Percentiles rank a stretch among this genome's conserved stretches.
These are phyloP conservation scores for Diaporthe ilicicola DNA, from an alignment of 2,329 filamentous ascomycete species.

Conservation along the genomic window DNA sequence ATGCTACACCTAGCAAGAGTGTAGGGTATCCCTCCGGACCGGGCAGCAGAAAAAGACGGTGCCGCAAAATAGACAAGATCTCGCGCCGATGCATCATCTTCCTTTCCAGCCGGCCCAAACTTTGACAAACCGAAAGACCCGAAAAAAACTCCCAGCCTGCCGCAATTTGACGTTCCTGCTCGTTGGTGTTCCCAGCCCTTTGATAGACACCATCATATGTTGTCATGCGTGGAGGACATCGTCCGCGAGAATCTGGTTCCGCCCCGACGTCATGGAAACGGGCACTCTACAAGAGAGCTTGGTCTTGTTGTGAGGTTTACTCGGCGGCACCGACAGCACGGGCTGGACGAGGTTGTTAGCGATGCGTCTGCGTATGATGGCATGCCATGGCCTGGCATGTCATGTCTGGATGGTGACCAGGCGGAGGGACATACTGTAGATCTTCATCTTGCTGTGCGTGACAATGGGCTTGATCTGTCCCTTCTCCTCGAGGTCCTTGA, in stretches of 20 bases:
- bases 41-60: slow-evolving; percentile 22
- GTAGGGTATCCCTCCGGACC: slow-evolving; percentile 29
- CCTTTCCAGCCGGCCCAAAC: slow-evolving; percentile 35
- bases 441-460: slow-evolving; percentile 95
- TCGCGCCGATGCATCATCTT: slow-evolving; percentile 34
- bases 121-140: slow-evolving; percentile 38
- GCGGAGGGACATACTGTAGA: slow-evolving; percentile 78
- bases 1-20: slow-evolving; percentile 43
- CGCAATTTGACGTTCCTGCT: slow-evolving; percentile 26
- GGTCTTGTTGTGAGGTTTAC: slow-evolving; percentile 41
- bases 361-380: slow-evolving; percentile 5
- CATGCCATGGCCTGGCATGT: neutral
- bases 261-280: slow-evolving; percentile 34
- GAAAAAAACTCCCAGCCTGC: slow-evolving; percentile 38
- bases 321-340: slow-evolving; percentile 66
- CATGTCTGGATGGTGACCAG: neutral
- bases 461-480: slow-evolving; percentile 98
- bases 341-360: slow-evolving; percentile 54
- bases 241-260: slow-evolving; percentile 15
- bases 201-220: slow-evolving; percentile 25
- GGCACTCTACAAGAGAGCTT: slow-evolving; percentile 32
- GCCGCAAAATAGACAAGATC: neutral
- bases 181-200: slow-evolving; percentile 29
- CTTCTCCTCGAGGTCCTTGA: slow-evolving; percentile 95
- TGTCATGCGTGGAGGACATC: slow-evolving; percentile 29